phyloP scores from a whole-genome alignment of 345 rosid genomes.

The Hypericum androsaemum region DNA sequence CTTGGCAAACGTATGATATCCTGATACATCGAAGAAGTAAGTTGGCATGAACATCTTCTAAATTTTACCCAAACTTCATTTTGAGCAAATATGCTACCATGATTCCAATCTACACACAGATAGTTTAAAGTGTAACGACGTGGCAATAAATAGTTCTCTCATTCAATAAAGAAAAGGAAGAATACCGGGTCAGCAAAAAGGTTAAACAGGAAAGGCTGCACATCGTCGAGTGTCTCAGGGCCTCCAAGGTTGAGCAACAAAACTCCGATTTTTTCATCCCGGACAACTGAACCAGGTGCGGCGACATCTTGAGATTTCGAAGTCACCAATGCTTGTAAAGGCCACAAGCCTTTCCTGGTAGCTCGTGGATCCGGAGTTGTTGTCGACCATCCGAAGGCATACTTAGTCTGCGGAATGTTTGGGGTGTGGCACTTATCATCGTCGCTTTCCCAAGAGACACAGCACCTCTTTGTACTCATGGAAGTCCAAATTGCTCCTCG shows the following conservation, averaged over 20 bases:
- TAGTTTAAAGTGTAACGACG: too few species aligned
- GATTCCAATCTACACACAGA: too few species aligned
- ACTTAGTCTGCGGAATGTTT: constrained; percentile 1
- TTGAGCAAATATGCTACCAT: too few species aligned
- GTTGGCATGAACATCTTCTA: too few species aligned
- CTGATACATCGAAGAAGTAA: constrained; percentile 26
- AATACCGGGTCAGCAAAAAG: constrained; percentile 97
- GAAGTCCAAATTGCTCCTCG: too few species aligned
- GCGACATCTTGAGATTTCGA: constrained; percentile 37
- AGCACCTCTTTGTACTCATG: too few species aligned
- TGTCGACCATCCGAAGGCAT: constrained; percentile 25
- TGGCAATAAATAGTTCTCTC: too few species aligned
- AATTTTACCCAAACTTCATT: too few species aligned
- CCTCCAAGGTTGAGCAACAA: constrained; percentile 93
- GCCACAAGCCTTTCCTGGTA: constrained; percentile 18
- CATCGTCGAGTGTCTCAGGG: constrained; percentile 97
- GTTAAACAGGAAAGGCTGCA: constrained; percentile 94
- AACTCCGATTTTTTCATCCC: constrained; percentile 68
- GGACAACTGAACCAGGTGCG: constrained; percentile 27
- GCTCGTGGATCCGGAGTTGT: constrained; percentile 22
- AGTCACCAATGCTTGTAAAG: constrained; percentile 50
- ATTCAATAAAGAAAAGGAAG: background rate
- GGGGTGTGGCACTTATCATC: too few species aligned
- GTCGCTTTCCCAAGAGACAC: too few species aligned
- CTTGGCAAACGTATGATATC: constrained; percentile 89